Percentiles rank a stretch among this genome's conserved stretches.
phyloP scores from a whole-genome alignment of 1,284 basidiomycete species.

The Microbotryum scabiosae region DNA sequence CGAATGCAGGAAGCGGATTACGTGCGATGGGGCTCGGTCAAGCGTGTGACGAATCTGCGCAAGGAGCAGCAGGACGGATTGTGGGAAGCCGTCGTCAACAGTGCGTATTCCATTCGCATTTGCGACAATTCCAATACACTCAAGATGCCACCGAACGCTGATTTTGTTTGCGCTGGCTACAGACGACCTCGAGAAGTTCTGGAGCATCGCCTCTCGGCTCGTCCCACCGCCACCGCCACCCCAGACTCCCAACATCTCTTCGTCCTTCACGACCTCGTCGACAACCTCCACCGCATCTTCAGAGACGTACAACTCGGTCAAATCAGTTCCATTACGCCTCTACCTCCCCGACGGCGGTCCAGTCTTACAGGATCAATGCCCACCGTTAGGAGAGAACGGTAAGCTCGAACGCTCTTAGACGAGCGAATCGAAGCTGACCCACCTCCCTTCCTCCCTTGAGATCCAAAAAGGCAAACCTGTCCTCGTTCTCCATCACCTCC shows the following conservation, averaged over 20 bases:
- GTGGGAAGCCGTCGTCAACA: slow-evolving; percentile 72
- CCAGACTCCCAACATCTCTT: slow-evolving; percentile 35
- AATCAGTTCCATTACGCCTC: slow-evolving; percentile 68
- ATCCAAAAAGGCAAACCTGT: slow-evolving; percentile 22
- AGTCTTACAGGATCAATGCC: slow-evolving; percentile 76
- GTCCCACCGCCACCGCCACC: slow-evolving; percentile 42
- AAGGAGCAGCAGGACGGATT: slow-evolving; percentile 85
- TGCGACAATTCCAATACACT: too few relatives aligned
- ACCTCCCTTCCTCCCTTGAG: slow-evolving; percentile 1
- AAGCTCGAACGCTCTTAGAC: neutral
- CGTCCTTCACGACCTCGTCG: slow-evolving; percentile 45
- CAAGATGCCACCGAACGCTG: too few relatives aligned
- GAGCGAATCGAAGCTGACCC: neutral
- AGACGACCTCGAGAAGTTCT: slow-evolving; percentile 94
- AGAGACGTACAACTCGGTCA: too few relatives aligned
- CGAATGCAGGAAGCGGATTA: slow-evolving; percentile 67
- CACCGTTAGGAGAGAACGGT: slow-evolving; percentile 61
- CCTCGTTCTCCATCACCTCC: slow-evolving; percentile 43
- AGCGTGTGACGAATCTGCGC: slow-evolving; percentile 76
- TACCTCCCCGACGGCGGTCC: slow-evolving; percentile 81
- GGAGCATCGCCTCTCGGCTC: slow-evolving; percentile 80
- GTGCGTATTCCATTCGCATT: slow-evolving; percentile 4
- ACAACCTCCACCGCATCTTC: too few relatives aligned
- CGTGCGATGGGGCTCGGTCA: slow-evolving; percentile 86
- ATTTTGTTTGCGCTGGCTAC: slow-evolving; percentile 9